Evolutionary conservation across 768 basidiomycete genomes (phyloP), one percentile per base, ranked within the genome.

Genomic region (Lactifluus echinatus): DNA sequence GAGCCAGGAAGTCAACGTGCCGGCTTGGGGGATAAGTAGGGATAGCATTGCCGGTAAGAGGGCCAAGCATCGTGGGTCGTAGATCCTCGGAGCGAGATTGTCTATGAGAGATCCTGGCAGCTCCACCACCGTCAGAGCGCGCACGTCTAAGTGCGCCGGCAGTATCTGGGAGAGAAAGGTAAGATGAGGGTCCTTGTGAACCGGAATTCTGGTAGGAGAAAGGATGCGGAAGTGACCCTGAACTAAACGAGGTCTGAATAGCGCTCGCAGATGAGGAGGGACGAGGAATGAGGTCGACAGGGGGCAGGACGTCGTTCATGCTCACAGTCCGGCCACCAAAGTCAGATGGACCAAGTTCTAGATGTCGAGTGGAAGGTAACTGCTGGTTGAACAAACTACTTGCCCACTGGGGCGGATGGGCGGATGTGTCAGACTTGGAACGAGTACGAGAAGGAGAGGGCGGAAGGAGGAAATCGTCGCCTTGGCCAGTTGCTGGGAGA

Each of bases 81-180:
- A 84, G 72, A 64, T 87, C 87, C 67, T 88, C 86, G 39, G 80
- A 82, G 60, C 83, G 81, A 31, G 77, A 78, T 19, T 75, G 74
- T 15, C 85, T 74, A 63, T 75, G 57, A 8, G 52, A n/a, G 21
- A 49, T 40, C 39, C 57, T 53, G 14, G 52, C 47, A n/a, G 26
- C 47, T 31, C 73, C 70, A 19, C 74, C 71, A 55, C 69, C 66
- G 54, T 82, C 80, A 10, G 80, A 80, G 61, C 76, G 77, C 49
- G 72, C 70, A 19, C 83, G 76, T 50, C 81, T 77, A n/a, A 84
- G 61, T 49, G 57, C 48, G 42, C 68, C 49, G 29, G 70, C 64
- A 24, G 63, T 60, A 56, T 70, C 74, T 12, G 73, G n/a, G n/a
- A n/a, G 70, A 11, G 72, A 69, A 17, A 75, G 68, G 64, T 64